These are phyloP conservation scores for Tricharina praecox DNA, from an alignment of 495 filamentous ascomycete genomes.

Conservation along the genomic window DNA sequence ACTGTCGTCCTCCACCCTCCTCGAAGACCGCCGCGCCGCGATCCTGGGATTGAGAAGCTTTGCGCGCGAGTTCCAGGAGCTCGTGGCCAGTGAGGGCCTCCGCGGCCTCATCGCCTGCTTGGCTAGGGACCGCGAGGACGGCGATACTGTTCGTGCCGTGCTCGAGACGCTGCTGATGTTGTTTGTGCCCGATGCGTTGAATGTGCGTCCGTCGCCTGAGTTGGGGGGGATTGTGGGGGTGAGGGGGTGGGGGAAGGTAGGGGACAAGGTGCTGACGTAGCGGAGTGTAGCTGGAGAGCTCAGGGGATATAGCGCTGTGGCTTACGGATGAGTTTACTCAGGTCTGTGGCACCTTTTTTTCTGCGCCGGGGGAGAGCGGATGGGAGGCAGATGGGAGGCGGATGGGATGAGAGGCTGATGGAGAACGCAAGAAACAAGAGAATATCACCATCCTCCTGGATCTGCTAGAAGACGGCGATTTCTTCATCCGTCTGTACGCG, in stretches of 20 bases:
- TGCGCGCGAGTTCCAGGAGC: constrained; percentile 86
- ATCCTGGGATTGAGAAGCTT: constrained; percentile 89
- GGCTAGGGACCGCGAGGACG: constrained; percentile 78
- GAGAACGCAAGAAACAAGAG: constrained; percentile 57
- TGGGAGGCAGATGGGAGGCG: constrained; percentile 35
- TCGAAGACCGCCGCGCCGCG: constrained; percentile 85
- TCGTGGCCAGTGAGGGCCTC: constrained; percentile 81
- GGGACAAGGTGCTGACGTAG: constrained; percentile 26
- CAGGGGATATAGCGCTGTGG: constrained; percentile 92
- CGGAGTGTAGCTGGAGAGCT: constrained; percentile 60
- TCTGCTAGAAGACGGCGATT: constrained; percentile 71
- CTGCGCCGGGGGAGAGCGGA: not conserved
- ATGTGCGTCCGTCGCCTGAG: constrained; percentile 33
- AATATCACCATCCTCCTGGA: constrained; percentile 85
- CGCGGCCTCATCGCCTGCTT: constrained; percentile 72
- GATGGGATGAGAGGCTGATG: constrained; percentile 1
- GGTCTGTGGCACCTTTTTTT: constrained; percentile 31
- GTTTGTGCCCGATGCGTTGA: constrained; percentile 56
- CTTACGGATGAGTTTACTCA: constrained; percentile 96
- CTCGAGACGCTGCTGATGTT: constrained; percentile 90
- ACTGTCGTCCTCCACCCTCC: constrained; percentile 67
- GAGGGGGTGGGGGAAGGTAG: too few relatives aligned
- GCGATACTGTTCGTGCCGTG: constrained; percentile 86
- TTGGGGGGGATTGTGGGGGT: not conserved
- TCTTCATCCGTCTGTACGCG: constrained; percentile 85